Conservation (phyloP, 352 stramenopile genomes). For the Pythium coloratum region DNA sequence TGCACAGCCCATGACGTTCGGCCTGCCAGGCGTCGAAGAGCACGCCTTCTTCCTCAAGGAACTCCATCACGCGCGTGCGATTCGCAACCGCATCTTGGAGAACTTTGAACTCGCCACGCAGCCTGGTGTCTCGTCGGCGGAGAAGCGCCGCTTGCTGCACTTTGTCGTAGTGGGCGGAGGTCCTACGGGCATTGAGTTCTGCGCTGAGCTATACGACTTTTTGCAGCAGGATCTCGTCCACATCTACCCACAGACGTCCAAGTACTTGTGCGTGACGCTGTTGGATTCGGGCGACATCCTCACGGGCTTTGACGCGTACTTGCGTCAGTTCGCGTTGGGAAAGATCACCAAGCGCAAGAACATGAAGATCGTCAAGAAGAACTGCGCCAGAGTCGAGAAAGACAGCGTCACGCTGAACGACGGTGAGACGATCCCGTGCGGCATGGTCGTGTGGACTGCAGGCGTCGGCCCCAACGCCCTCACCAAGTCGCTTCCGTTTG, state of each 20-base stretch:
- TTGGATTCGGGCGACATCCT: constrained; percentile 75
- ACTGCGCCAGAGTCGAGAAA: constrained; percentile 64
- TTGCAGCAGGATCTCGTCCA: constrained; percentile 89
- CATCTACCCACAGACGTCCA: constrained; percentile 76
- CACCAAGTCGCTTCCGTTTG: constrained; percentile 74
- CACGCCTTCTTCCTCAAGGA: constrained; percentile 98
- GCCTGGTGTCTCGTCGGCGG: constrained; percentile 74
- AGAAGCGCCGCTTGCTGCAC: constrained; percentile 91
- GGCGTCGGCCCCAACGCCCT: constrained; percentile 78
- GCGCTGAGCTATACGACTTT: constrained; percentile 95
- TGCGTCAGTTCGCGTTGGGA: constrained; percentile 69
- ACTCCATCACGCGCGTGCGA: constrained; percentile 91
- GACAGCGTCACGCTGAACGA: constrained; percentile 65
- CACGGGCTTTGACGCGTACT: constrained; percentile 62
- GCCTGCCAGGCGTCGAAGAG: constrained; percentile 86
- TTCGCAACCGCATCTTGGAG: constrained; percentile 75
- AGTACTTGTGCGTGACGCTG: constrained; percentile 67
- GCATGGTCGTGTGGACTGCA: constrained; percentile 77
- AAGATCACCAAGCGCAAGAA: constrained; percentile 82
- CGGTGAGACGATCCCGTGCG: constrained; percentile 56
- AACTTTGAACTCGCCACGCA: constrained; percentile 96
- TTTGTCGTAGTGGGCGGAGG: constrained; percentile 98
- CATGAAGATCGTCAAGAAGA: constrained; percentile 82
- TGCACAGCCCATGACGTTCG: constrained; percentile 95
- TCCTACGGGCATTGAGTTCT: constrained; percentile 95